Percentiles rank a stretch among this genome's conserved stretches.
Conservation (phyloP, 2,329 filamentous ascomycete genomes). For the Xylariales sp. region DNA sequence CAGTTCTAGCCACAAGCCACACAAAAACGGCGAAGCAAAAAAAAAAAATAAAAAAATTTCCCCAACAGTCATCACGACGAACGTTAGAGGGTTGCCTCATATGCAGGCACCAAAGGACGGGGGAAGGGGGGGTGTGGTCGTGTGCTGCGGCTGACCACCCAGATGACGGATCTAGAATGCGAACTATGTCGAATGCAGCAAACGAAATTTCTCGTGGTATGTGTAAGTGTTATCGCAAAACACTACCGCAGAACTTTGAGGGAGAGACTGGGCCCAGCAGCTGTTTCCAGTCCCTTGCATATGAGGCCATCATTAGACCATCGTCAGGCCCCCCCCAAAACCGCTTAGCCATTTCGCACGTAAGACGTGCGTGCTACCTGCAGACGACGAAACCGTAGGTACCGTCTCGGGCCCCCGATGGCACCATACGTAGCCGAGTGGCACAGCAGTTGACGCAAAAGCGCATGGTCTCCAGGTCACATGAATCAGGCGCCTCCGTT, state of each 20-base stretch:
- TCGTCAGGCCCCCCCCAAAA: no score
- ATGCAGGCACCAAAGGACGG: conserved; percentile 33
- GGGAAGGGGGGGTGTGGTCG: conserved; percentile 6
- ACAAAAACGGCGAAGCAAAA: conserved; percentile 14
- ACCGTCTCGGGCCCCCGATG: conserved; percentile 15
- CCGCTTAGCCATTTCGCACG: neutral
- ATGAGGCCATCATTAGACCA: conserved; percentile 6
- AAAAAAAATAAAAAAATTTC: conserved; percentile 2
- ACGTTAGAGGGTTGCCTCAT: conserved; percentile 10
- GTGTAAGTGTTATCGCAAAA: neutral
- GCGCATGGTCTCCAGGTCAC: conserved; percentile 33
- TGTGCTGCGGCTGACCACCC: conserved; percentile 26
- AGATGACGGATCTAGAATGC: conserved; percentile 19
- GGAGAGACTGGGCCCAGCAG: neutral
- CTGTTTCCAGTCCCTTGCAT: conserved; percentile 32
- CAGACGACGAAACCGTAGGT: neutral
- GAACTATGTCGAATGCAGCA: conserved; percentile 13
- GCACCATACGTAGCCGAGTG: conserved; percentile 23
- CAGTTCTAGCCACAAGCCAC: conserved; percentile 31
- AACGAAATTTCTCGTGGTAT: conserved; percentile 5
- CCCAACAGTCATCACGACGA: neutral
- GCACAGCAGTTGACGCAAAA: conserved; percentile 24
- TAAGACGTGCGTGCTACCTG: no score
- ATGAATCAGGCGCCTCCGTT: conserved; percentile 16
- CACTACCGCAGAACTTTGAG: neutral